These are phyloP conservation scores for Galeopsis tetrahit DNA, from an alignment of 257 asterid species.

Conservation along the genomic window DNA sequence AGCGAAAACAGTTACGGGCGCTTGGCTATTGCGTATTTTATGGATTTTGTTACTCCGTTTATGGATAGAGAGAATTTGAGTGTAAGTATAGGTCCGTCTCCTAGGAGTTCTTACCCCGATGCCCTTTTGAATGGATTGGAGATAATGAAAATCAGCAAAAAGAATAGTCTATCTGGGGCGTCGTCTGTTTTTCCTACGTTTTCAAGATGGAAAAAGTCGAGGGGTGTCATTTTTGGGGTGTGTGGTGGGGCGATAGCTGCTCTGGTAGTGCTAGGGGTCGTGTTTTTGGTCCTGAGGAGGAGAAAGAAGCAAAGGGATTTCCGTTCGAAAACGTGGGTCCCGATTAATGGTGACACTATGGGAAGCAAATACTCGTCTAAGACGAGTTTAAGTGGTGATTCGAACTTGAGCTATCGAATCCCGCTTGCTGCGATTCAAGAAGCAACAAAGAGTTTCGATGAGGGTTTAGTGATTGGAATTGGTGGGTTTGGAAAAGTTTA, in stretches of 20 bases:
- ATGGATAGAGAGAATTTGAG: conserved; percentile 39
- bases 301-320: conserved; percentile 46
- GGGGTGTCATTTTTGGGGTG: conserved; percentile 59
- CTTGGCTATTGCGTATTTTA: conserved; percentile 59
- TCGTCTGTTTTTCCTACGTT: conserved; percentile 34
- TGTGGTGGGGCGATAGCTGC: conserved; percentile 46
- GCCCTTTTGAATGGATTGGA: conserved; percentile 80
- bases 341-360: conserved; percentile 67
- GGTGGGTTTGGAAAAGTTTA: conserved; percentile 94
- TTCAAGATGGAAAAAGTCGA: conserved; percentile 44
- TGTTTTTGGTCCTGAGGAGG: conserved; percentile 45
- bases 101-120: conserved; percentile 45
- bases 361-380: conserved; percentile 73
- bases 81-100: conserved; percentile 76
- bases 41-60: conserved; percentile 61
- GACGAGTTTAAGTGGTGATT: conserved; percentile 50
- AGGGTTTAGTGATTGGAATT: conserved; percentile 71
- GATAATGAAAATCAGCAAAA: conserved; percentile 67
- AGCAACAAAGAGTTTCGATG: conserved; percentile 75
- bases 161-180: conserved; percentile 48
- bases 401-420: conserved; percentile 73
- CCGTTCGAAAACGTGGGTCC: conserved; percentile 76
- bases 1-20: conserved; percentile 31
- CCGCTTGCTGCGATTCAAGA: conserved; percentile 76
- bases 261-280: conserved; percentile 40